Evolutionary conservation across 345 rosid species (phyloP).

Genomic region (Eucalyptus viminalis): DNA sequence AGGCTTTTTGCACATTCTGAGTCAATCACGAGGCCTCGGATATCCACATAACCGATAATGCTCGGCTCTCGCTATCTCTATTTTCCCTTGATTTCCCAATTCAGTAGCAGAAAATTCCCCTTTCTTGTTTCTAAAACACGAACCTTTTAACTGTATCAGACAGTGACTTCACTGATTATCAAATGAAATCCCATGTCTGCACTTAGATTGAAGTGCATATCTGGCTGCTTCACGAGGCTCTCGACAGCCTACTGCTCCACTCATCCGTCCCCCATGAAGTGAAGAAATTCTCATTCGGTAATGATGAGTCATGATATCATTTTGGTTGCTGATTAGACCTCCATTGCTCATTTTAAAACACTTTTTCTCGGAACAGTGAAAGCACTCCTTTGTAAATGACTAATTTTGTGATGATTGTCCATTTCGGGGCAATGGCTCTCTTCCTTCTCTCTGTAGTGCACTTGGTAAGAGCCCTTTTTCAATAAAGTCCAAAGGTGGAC

Average conservation of each 20-base stretch:
- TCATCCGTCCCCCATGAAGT: background rate
- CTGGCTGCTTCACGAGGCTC: background rate
- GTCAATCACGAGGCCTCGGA: background rate
- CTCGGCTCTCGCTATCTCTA: background rate
- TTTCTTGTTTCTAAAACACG: background rate
- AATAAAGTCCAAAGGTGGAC: background rate
- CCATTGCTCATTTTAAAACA: background rate
- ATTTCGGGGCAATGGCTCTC: background rate
- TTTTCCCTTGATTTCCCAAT: background rate
- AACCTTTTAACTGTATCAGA: background rate
- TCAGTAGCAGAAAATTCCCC: background rate
- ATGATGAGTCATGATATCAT: background rate
- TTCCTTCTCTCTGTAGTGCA: background rate
- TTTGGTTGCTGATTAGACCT: background rate
- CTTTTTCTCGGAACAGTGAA: background rate
- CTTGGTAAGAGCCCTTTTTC: background rate
- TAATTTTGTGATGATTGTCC: background rate
- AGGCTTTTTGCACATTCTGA: background rate
- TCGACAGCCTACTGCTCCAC: background rate
- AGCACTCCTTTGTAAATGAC: background rate
- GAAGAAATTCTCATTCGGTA: background rate
- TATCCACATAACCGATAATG: background rate
- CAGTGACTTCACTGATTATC: background rate
- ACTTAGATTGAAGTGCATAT: background rate
- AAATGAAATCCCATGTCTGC: background rate